Evolutionary conservation across 192 early-diverging fungal genomes (phyloP).

Genomic region (Linnemannia exigua): DNA sequence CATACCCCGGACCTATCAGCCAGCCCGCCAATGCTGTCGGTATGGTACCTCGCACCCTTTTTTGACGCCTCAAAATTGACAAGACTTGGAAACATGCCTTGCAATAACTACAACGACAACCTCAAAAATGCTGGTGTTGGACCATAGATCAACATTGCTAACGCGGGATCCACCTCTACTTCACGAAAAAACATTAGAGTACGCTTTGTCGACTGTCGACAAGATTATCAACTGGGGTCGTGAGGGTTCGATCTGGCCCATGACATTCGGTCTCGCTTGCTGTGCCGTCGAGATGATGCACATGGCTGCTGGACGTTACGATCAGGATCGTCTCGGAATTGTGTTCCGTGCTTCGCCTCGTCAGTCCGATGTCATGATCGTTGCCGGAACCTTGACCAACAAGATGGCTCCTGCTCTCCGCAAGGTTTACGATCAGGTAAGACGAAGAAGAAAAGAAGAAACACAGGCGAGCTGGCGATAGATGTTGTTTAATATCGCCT

Average conservation of each 20-base stretch:
- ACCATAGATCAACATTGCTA: neutral
- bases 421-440: constrained; percentile 74
- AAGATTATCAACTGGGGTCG: constrained; percentile 94
- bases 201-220: constrained; percentile 91
- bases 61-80: neutral
- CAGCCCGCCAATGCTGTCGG: constrained; percentile 55
- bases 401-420: constrained; percentile 93
- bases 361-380: constrained; percentile 99
- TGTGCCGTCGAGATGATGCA: constrained; percentile 99
- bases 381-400: constrained; percentile 98
- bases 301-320: constrained; percentile 96
- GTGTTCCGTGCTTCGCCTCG: constrained; percentile 97
- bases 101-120: constrained; percentile 60
- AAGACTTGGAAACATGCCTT: constrained; percentile 65
- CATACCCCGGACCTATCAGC: constrained; percentile 52
- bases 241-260: constrained; percentile 92
- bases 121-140: neutral
- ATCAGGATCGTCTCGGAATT: constrained; percentile 98
- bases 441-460: too few species aligned
- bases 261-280: constrained; percentile 84
- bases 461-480: too few species aligned
- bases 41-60: constrained; percentile 5
- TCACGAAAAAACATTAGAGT: constrained; percentile 63
- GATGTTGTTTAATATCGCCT: too few species aligned
- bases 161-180: neutral